Evolutionary conservation across 768 basidiomycete species (phyloP).

Genomic region (Neoboletus brunneissimus): DNA sequence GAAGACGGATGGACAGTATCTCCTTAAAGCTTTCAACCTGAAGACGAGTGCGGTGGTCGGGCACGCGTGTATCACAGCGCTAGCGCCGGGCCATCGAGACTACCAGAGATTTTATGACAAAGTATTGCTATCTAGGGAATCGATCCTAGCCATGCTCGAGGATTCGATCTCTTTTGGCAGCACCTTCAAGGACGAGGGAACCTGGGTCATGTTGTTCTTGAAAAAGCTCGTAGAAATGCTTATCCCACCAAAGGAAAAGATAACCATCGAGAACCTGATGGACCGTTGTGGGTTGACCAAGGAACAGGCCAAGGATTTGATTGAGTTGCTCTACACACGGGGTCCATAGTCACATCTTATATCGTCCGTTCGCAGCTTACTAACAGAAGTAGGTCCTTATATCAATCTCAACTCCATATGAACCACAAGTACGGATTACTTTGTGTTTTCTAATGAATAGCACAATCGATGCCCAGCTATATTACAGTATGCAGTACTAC

Average conservation of each 20-base stretch:
- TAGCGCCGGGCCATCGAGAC: background rate
- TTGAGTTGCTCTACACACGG: constrained; percentile 6
- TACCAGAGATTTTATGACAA: constrained; percentile 6
- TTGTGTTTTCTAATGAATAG: background rate
- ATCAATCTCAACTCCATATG: background rate
- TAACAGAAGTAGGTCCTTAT: background rate
- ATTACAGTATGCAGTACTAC: background rate
- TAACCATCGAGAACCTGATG: constrained; percentile 9
- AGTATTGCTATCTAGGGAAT: constrained; percentile 12
- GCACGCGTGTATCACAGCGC: constrained; percentile 32
- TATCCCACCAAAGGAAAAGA: constrained; percentile 4
- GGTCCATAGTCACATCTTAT: background rate
- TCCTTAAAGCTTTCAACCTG: constrained; percentile 12
- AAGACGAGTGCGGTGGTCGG: constrained; percentile 16
- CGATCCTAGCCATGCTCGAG: constrained; percentile 20
- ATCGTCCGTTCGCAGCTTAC: background rate
- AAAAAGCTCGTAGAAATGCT: constrained; percentile 18
- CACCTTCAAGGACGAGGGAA: constrained; percentile 11
- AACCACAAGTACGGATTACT: background rate
- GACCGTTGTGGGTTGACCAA: constrained; percentile 16
- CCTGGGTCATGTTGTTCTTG: constrained; percentile 26
- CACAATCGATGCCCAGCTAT: background rate
- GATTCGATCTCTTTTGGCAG: constrained; percentile 20
- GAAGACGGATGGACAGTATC: constrained; percentile 16
- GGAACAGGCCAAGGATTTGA: constrained; percentile 20